Base-by-base conservation (phyloP, 1,284 basidiomycete species). In the Pholiota adiposa region DNA sequence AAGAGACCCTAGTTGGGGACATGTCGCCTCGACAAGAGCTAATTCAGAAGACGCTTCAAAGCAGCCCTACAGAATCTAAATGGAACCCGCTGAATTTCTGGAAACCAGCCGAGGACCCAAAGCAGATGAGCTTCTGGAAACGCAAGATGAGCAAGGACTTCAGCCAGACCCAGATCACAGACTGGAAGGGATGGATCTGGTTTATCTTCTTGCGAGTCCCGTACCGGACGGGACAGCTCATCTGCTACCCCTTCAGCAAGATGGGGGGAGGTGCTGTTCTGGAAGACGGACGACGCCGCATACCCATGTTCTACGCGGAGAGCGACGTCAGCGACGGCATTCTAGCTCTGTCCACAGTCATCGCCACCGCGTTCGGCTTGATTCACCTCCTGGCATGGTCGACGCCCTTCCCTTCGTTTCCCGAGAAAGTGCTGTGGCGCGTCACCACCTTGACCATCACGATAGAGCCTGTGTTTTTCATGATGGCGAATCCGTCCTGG, bases 341-440 rank as follows among this genome's bases (percentile, higher is more conserved):
- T 50, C 29, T 50, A 4, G 31, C 19, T 4, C 11, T 34, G 4
- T 33, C 29, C 4, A 18, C 48, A 3, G 11, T 9, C 12, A 50
- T 50, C 18, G 48, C 48, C 48, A 49, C 34, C 14, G 25, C 31
- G 16, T 64, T 65, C 33, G 64, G 66, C 1, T 36, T 34, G 14
- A 63, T 63, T 29, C 66, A 67, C 25, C 64, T 60, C 44, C 33
- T 57, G 31, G 64, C 54, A 44, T 67, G 66, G 66, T 48, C 48
- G 7, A 58, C 61, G n/a, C 0, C 33, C 9, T 67, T 67, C 48
- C 56, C 64, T 25, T 55, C 60, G 12, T 19, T 21, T 6, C 29
- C 43, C 14, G 66, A 67, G 33, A 54, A 51, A 27, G n/a, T 51
- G 8, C 18, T 67, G 8, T 67, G 66, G 66, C 62, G 64, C 7